phyloP scores from a whole-genome alignment of 2,329 filamentous ascomycete genomes.

The Fusarium decemcellulare region DNA sequence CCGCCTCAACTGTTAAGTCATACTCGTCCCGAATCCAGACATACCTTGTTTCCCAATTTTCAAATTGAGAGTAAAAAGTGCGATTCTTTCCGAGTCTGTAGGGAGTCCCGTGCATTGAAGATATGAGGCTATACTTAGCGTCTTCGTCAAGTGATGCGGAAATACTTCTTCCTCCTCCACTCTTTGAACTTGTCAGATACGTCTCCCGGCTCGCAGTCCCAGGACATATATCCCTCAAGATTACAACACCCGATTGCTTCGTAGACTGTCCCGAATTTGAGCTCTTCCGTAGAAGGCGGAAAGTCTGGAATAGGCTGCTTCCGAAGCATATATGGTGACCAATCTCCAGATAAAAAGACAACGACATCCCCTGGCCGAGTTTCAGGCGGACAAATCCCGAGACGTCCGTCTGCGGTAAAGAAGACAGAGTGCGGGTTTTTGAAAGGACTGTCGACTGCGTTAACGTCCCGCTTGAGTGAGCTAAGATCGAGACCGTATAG shows the following conservation, averaged over 20 bases:
- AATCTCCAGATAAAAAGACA: background rate
- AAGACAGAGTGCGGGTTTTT: background rate
- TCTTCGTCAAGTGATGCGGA: background rate
- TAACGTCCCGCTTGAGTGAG: background rate
- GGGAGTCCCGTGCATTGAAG: no score
- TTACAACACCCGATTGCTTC: background rate
- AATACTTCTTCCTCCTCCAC: background rate
- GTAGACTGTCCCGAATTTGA: background rate
- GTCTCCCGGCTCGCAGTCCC: background rate
- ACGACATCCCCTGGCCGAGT: background rate
- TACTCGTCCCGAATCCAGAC: no score
- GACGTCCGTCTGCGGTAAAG: background rate
- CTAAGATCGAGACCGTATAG: background rate
- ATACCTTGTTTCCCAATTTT: background rate
- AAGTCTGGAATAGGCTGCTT: background rate
- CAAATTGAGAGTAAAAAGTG: background rate
- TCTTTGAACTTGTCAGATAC: background rate
- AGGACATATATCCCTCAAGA: background rate
- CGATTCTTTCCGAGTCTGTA: no score
- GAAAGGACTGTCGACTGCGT: background rate
- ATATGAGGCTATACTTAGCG: no score
- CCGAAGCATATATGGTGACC: background rate
- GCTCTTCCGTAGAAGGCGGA: background rate
- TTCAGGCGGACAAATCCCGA: background rate
- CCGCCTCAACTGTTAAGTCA: no score